Base-by-base conservation (phyloP, 73 alveolate species). In the Tetrahymena elliotti region DNA sequence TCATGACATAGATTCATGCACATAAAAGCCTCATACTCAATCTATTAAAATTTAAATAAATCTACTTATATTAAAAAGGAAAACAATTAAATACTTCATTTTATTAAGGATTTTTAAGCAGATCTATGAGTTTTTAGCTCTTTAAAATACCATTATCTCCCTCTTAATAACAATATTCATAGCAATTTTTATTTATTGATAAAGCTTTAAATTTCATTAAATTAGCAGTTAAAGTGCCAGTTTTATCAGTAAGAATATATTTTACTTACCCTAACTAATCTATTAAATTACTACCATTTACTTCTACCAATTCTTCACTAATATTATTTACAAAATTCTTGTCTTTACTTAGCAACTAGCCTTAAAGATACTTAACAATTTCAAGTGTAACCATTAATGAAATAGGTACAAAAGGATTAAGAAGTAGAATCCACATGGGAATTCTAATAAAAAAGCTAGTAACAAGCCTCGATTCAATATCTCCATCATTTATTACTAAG, bases 211-310 rank as follows among this genome's bases (percentile, higher is more conserved):
- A 96, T 83, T 95, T 47, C 97, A 98, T 97, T 38, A 94, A 95
- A 94, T 99, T 98, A 94, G 97, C 94, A 10, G 99, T 99, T 84
- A 99, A 96, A 40, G 99, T 99, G 20, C 99, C 99, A 4, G 99
- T 99, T 96, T 99, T 99, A 97, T 99, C 99, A 35, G 99, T 97
- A 93, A 99, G 98, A 52, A 99, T 97, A 83, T 97, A 97, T 93
- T 98, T 97, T 6, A 99, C 97, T 92, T 96, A 96, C 35, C 99
- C 99, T 93, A 99, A 95, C 93, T 99, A 99, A 96, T 99, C 99
- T 96, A 97, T 98, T 18, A 99, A 96, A 93, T 98, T 96, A 93
- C 97, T 97, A 47, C 98, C 93, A 95, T 98, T 98, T 15, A 98
- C 99, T 93, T 95, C 97, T 83, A 98, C 95, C n/a, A 68, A 68